phyloP scores from a whole-genome alignment of 148 eudicot species.

The Hydrangea macrophylla region DNA sequence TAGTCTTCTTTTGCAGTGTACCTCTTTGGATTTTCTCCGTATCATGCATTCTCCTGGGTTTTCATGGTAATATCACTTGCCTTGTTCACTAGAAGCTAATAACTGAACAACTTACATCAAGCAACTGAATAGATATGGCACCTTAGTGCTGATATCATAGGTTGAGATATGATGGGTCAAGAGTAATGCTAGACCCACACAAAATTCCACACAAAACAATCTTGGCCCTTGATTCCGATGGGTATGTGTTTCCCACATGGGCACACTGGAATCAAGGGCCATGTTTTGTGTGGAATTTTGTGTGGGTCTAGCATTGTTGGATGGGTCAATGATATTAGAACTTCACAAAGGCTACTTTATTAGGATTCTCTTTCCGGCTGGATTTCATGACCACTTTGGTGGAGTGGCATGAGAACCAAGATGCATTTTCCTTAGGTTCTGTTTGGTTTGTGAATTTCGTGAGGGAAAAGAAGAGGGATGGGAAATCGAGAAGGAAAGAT shows the following conservation, averaged over 20 bases:
- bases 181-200: too few relatives aligned
- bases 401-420: not conserved
- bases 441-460: too few relatives aligned
- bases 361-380: not conserved
- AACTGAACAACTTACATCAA: not conserved
- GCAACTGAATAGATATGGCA: not conserved
- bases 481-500: too few relatives aligned
- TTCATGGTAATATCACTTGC: conserved; percentile 55
- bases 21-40: conserved; percentile 82
- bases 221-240: too few relatives aligned
- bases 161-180: not conserved
- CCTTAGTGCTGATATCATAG: not conserved
- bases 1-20: conserved; percentile 43
- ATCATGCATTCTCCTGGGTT: conserved; percentile 56
- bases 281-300: too few relatives aligned
- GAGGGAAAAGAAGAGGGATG: too few relatives aligned
- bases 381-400: not conserved
- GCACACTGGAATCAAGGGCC: too few relatives aligned
- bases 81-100: not conserved
- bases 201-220: too few relatives aligned
- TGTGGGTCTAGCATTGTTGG: too few relatives aligned
- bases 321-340: not conserved
- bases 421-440: not conserved
- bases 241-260: too few relatives aligned
- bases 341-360: not conserved